Evolutionary conservation across 2,329 filamentous ascomycete species (phyloP).

Genomic region (Verticillium alfalfae): DNA sequence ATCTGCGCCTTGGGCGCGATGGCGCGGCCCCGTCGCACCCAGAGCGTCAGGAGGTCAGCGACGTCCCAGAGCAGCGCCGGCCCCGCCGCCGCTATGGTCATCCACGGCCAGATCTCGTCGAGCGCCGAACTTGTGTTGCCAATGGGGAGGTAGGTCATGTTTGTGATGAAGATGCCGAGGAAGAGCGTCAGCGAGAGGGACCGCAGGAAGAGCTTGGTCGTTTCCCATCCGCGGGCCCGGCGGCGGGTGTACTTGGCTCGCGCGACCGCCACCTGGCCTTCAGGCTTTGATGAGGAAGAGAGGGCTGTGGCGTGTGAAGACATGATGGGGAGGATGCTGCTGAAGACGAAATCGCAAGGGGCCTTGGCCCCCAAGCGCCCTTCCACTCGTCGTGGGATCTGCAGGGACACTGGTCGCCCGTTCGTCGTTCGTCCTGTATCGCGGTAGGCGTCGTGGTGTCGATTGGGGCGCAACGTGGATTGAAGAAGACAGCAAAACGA

Average conservation of each 20-base stretch:
- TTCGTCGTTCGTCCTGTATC: background rate
- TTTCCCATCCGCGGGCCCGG: constrained; percentile 13
- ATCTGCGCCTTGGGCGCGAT: constrained; percentile 19
- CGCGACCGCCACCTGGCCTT: background rate
- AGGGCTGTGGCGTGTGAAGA: background rate
- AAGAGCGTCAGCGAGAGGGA: constrained; percentile 8
- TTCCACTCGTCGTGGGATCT: background rate
- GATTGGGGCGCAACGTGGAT: background rate
- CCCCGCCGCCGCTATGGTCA: constrained; percentile 3
- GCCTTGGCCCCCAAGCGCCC: background rate
- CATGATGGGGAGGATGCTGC: background rate
- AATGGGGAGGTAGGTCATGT: background rate
- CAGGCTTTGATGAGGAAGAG: constrained; percentile 7
- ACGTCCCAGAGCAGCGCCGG: constrained; percentile 15
- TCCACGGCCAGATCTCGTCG: background rate
- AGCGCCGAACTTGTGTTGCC: background rate
- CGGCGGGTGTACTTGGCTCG: constrained; percentile 3
- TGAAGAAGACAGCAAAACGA: too few relatives aligned
- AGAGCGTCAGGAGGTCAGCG: constrained; percentile 17
- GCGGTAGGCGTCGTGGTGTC: background rate
- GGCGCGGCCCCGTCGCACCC: constrained; percentile 15
- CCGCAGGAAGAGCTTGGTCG: constrained; percentile 16
- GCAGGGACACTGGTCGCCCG: background rate
- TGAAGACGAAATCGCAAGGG: background rate
- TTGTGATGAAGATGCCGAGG: constrained; percentile 7